Base-by-base conservation (phyloP, 257 asterid genomes). In the Jacaranda copaia region DNA sequence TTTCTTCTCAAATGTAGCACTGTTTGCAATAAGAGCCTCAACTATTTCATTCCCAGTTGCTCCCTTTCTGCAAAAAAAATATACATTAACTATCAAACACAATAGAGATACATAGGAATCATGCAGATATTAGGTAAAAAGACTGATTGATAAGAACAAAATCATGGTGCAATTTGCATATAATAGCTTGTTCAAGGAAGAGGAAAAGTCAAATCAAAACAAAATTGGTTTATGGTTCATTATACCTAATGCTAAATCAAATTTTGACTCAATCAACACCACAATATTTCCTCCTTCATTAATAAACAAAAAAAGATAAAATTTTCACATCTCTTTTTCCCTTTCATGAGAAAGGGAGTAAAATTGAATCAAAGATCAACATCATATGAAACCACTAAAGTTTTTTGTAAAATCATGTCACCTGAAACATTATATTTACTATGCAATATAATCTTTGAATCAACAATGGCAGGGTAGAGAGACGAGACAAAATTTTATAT, bases 1-100 rank as follows among this genome's bases (percentile, higher is more conserved):
- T 81, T 95, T 95, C 83, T 90, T 95, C 42, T 91, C 98, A 86
- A 90, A 95, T 59, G 99, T 91, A 61, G 98, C 91, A 82, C 98
- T 93, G 78, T 93, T 91, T 74, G 92, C 89, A 85, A 95, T 89
- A 58, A 95, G 92, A 57, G 99, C 99, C 85, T 91, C 91, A 76
- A 95, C 92, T 78, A 95, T 95, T 74, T 91, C 94, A 76, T 74
- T 85, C 72, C 98, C 99, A 61, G 88, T 84, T 16, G 84, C 96
- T 59, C 98, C 97, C 74, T 91, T 87, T 72, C 99, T 95, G 89
- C 74, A 82, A 82, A 70, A 61, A 67, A 67, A 82, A 70, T 58
- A 67, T 56, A 18, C 7, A 81, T 32, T 64, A 66, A 32, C 32
- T 45, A 32, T 75, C 70, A 65, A 68, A 57, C 59, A 70, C 53